Base-by-base conservation (phyloP, 1,284 basidiomycete species). In the Tilletia walkeri region DNA sequence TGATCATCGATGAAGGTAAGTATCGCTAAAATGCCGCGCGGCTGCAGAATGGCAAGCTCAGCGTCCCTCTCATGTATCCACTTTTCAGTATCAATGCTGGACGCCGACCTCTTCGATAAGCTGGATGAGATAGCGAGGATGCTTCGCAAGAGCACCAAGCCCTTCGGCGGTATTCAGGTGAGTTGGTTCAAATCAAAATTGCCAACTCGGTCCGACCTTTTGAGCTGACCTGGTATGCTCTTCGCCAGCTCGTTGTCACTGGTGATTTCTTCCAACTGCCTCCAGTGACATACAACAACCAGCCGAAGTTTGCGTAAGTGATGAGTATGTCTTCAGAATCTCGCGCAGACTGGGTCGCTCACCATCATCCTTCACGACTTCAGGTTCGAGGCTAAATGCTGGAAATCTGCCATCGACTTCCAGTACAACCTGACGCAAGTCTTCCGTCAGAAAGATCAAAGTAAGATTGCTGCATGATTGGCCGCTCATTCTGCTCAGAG, bases 231-330 rank as follows among this genome's bases (percentile, higher is more conserved):
- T 24, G 30, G 3, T 41, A 12, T 39, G 34, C 59, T 30, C 12
- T 20, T 18, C 30, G 1, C 24, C 90, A 95, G 90, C 85, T 99
- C 72, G 89, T 95, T 73, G 87, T 96, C 14, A 95, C 93, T 0
- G 95, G 95, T 30, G 95, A 99, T 82, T 99, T 98, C 85, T 96
- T 93, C 85, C 95, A 99, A 84, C 86, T 99, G 5, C 96, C 96
- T 1, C 95, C 96, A 0, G 94, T 99, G 5, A 87, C 88, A 80
- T 80, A 68, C 73, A 88, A 68, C n/a, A 69, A 47, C 45, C 45
- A 38, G 38, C 45, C 48, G 18, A 49, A 49, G 34, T 41, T 45
- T 45, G 30, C 41, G 45, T 48, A 39, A 36, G 30, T 48, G 2
- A 30, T 56, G 20, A 14, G 12, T 6, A 7, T 20, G 45, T 36